A percentile compares a stretch with the other conserved stretches of the same genome.
phyloP scores from a whole-genome alignment of 345 rosid genomes.

The thale cress (Arabidopsis thaliana) region TAIR10.1 NC_003076.8:25330001-25330500 shows the following conservation, averaged over 20 bases:
- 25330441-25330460: conserved; percentile 41
- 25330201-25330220: conserved; percentile 10
- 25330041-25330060: conserved; percentile 96
- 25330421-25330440: conserved; percentile 14
- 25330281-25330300: conserved; percentile 39
- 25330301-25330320: conserved; percentile 26
- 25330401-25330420: conserved; percentile 17
- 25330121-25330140: neutral
- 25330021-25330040: conserved; percentile 40
- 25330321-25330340: conserved; percentile 28
- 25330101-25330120: conserved; percentile 53
- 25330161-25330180: neutral
- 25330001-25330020: too few species aligned
- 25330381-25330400: conserved; percentile 38
- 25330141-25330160: neutral
- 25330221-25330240: conserved; percentile 14
- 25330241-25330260: conserved; percentile 50
- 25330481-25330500: conserved; percentile 28
- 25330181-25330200: conserved; percentile 21
- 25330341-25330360: neutral
- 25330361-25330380: conserved; percentile 15
- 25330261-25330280: conserved; percentile 42
- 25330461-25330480: conserved; percentile 53
- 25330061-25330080: conserved; percentile 89
- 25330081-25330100: conserved; percentile 83